These are phyloP conservation scores for Pelagomonas calceolata DNA, from an alignment of 108 stramenopile genomes.

Conservation along the genomic window DNA sequence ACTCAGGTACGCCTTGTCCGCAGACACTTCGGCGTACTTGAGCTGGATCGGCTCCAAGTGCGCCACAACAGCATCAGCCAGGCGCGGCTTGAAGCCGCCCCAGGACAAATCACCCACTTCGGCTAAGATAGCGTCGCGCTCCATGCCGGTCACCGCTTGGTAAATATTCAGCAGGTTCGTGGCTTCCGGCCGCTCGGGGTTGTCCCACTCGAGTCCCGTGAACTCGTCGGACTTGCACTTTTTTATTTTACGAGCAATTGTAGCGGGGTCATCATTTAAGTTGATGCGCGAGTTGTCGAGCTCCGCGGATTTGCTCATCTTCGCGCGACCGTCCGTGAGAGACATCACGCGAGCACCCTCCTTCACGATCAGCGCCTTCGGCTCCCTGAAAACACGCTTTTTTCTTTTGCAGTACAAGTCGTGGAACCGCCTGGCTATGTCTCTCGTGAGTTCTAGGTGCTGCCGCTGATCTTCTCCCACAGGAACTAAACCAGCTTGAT, in stretches of 20 bases:
- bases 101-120: conserved; percentile 79
- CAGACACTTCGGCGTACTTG: conserved; percentile 71
- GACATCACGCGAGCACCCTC: conserved; percentile 95
- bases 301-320: conserved; percentile 95
- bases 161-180: conserved; percentile 93
- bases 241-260: conserved; percentile 84
- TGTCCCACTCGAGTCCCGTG: conserved; percentile 73
- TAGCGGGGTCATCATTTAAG: conserved; percentile 79
- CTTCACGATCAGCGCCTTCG: conserved; percentile 87
- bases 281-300: conserved; percentile 84
- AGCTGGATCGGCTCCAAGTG: conserved; percentile 87
- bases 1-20: conserved; percentile 66
- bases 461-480: conserved; percentile 89
- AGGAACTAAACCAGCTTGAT: conserved; percentile 90
- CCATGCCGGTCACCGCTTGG: conserved; percentile 61
- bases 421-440: conserved; percentile 89
- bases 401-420: conserved; percentile 78
- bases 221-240: conserved; percentile 86
- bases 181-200: conserved; percentile 89
- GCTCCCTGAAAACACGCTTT: conserved; percentile 74
- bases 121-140: conserved; percentile 59
- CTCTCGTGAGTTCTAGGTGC: conserved; percentile 95
- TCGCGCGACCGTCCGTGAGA: conserved; percentile 80
- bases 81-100: conserved; percentile 87
- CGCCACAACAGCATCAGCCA: conserved; percentile 82